A percentile compares a stretch with the other conserved stretches of the same genome.
phyloP scores from a whole-genome alignment of 169 alveolate genomes.

The Eimeria necatrix region DNA sequence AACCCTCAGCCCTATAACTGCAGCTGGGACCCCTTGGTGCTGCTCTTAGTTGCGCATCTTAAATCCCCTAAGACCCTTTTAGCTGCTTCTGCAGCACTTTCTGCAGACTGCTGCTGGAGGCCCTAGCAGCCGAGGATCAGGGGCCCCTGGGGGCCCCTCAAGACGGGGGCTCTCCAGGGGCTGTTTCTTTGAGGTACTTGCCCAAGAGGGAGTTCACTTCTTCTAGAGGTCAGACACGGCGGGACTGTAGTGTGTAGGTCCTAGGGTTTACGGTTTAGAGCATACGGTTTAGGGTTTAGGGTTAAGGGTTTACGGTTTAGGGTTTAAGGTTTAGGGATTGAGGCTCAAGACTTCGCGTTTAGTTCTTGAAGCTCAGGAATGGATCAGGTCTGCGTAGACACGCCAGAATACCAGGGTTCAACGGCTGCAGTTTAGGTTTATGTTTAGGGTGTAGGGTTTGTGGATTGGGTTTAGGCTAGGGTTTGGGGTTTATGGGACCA shows the following conservation, averaged over 20 bases:
- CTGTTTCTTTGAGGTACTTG: conserved; percentile 1
- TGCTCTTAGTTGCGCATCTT: background rate
- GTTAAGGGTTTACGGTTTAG: too few species aligned
- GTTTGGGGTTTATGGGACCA: background rate
- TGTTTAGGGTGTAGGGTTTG: background rate
- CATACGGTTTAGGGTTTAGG: background rate
- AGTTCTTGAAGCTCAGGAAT: too few species aligned
- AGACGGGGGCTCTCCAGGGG: conserved; percentile 19
- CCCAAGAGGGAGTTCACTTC: conserved; percentile 7
- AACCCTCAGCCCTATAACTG: background rate
- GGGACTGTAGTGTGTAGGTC: too few species aligned
- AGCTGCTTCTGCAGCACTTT: background rate
- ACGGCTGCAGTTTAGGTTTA: too few species aligned
- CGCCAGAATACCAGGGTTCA: too few species aligned
- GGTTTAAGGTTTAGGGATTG: too few species aligned
- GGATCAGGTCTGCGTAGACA: too few species aligned
- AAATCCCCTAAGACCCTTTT: background rate
- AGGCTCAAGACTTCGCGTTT: too few species aligned
- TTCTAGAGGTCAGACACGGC: background rate
- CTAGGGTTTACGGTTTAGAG: conserved; percentile 19
- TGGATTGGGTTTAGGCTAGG: conserved; percentile 21
- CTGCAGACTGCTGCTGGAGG: conserved; percentile 10
- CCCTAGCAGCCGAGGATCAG: background rate
- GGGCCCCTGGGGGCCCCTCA: background rate
- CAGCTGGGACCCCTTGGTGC: too few species aligned